Conservation (phyloP, 257 asterid genomes). For the Solanum neorickii region DNA sequence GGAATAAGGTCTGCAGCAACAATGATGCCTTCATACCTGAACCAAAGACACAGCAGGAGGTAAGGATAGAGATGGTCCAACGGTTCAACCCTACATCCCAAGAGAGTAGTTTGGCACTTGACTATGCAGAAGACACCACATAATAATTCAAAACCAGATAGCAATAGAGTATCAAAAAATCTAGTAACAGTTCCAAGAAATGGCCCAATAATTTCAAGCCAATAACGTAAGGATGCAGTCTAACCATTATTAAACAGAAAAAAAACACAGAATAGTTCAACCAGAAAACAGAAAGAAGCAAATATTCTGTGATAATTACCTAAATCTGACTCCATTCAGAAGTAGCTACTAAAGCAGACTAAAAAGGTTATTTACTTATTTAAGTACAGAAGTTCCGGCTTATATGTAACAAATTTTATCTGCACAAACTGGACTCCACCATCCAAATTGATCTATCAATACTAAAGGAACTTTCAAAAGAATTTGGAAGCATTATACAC, state of each 20-base stretch:
- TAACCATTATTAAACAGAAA: not conserved
- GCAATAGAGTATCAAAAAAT: not conserved
- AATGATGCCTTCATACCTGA: conserved; percentile 83
- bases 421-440: not conserved
- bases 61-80: not conserved
- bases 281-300: not conserved
- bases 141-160: not conserved
- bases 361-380: not conserved
- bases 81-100: not conserved
- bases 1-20: conserved; percentile 88
- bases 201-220: not conserved
- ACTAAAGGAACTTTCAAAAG: not conserved
- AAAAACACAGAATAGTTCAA: not conserved
- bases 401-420: not conserved
- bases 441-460: not conserved
- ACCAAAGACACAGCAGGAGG: conserved; percentile 9
- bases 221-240: not conserved
- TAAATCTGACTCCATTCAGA: not conserved
- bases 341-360: not conserved
- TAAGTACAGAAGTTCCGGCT: not conserved
- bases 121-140: not conserved
- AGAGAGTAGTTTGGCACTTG: not conserved
- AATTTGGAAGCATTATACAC: not conserved
- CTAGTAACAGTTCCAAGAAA: not conserved
- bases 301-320: not conserved